phyloP scores from a whole-genome alignment of 345 rosid species.

The Rhodamnia argentea region DNA sequence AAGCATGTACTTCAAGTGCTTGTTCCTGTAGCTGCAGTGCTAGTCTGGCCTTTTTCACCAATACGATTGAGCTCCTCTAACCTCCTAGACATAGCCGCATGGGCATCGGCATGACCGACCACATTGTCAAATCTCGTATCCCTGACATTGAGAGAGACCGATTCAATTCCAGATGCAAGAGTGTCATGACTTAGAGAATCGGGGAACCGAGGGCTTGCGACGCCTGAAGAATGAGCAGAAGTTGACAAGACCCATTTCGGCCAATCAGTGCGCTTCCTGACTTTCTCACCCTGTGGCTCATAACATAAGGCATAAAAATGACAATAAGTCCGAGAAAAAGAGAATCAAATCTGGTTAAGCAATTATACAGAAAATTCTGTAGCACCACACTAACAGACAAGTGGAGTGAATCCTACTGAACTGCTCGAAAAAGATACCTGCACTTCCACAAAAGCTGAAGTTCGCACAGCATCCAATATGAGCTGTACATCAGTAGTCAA shows the following conservation, averaged over 20 bases:
- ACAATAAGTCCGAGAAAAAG: background rate
- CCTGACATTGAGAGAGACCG: background rate
- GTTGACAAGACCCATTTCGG: constrained; percentile 11
- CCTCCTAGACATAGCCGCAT: background rate
- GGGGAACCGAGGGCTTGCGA: background rate
- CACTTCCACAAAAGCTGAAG: constrained; percentile 15
- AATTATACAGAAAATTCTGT: background rate
- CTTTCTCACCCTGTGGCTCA: constrained; percentile 10
- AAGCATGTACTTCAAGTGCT: background rate
- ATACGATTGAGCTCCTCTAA: background rate
- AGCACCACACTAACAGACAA: background rate
- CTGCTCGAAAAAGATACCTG: constrained; percentile 4
- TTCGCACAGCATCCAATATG: constrained; percentile 10
- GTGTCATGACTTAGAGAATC: background rate
- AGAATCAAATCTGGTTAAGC: background rate
- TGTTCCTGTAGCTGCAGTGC: background rate
- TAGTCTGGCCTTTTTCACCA: background rate
- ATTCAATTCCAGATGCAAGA: background rate
- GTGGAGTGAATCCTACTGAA: background rate
- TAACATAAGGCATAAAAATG: background rate
- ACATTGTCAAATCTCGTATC: background rate
- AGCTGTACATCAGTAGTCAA: constrained; percentile 7
- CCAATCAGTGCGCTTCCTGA: constrained; percentile 17
- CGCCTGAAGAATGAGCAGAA: constrained; percentile 4
- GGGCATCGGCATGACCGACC: background rate